These are phyloP conservation scores for Talinum fruticosum DNA, from an alignment of 148 eudicot genomes.

Conservation along the genomic window DNA sequence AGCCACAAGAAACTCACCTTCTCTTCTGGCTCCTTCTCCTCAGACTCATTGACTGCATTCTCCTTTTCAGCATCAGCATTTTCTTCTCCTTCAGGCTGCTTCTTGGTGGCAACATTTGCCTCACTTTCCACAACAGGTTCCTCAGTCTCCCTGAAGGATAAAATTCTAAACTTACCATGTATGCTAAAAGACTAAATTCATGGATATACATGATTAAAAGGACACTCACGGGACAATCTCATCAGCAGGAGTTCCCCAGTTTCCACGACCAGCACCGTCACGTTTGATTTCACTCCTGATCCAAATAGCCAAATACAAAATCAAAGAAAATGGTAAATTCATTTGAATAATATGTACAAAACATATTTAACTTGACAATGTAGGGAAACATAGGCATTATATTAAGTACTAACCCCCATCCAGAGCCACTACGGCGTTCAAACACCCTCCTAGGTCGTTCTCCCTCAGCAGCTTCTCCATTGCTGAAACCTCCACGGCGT, in stretches of 20 bases:
- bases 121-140: conserved; percentile 43
- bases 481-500: conserved; percentile 67
- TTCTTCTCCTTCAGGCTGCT: conserved; percentile 43
- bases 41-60: conserved; percentile 36
- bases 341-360: background rate
- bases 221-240: conserved; percentile 57
- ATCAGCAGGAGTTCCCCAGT: conserved; percentile 85
- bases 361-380: background rate
- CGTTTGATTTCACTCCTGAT: conserved; percentile 63
- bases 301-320: background rate
- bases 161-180: background rate
- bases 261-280: conserved; percentile 85
- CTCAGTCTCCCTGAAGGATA: conserved; percentile 38
- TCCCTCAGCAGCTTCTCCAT: conserved; percentile 64
- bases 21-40: conserved; percentile 58
- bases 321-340: background rate
- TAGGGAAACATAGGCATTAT: background rate
- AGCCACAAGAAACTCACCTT: conserved; percentile 31
- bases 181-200: background rate
- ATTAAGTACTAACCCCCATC: conserved; percentile 55
- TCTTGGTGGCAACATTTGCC: conserved; percentile 40
- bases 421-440: conserved; percentile 88
- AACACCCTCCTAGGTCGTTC: conserved; percentile 64
- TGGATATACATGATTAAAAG: background rate
- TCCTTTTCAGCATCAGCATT: conserved; percentile 49